phyloP scores from a whole-genome alignment of 352 stramenopile genomes.

The Heterotrichella gracilis region DNA sequence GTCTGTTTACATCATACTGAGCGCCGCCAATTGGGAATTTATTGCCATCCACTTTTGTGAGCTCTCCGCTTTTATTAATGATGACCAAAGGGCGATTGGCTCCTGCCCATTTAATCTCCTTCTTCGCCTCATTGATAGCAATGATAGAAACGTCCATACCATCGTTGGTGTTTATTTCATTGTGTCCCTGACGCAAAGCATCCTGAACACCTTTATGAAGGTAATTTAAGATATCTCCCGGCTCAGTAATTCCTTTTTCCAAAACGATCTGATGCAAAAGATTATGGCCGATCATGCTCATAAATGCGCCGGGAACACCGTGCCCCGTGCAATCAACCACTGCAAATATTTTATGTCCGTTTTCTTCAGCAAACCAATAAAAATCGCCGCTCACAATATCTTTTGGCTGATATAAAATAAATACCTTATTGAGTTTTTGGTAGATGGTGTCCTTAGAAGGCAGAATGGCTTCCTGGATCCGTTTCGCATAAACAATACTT shows the following conservation, averaged over 20 bases:
- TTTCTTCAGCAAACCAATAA: conserved; percentile 1
- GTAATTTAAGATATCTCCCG: neutral
- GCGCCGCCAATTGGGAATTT: neutral
- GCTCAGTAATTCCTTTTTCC: neutral
- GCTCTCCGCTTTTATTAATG: neutral
- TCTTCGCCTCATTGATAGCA: neutral
- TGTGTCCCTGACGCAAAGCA: neutral
- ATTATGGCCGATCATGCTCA: neutral
- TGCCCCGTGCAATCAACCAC: neutral
- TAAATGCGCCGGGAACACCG: neutral
- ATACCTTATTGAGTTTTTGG: neutral
- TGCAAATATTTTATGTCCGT: neutral
- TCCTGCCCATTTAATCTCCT: neutral
- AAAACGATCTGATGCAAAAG: neutral
- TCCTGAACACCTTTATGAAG: neutral
- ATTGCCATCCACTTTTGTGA: neutral
- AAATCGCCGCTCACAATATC: conserved; percentile 6
- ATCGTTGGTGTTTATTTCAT: neutral
- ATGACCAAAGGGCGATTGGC: neutral
- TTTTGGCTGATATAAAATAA: conserved; percentile 9
- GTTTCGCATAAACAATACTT: neutral
- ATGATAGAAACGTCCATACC: neutral
- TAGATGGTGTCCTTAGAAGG: neutral
- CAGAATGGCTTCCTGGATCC: neutral
- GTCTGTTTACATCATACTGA: neutral